These are phyloP conservation scores for Chaetoceros tenuissimus DNA, from an alignment of 108 stramenopile genomes.

Conservation along the genomic window DNA sequence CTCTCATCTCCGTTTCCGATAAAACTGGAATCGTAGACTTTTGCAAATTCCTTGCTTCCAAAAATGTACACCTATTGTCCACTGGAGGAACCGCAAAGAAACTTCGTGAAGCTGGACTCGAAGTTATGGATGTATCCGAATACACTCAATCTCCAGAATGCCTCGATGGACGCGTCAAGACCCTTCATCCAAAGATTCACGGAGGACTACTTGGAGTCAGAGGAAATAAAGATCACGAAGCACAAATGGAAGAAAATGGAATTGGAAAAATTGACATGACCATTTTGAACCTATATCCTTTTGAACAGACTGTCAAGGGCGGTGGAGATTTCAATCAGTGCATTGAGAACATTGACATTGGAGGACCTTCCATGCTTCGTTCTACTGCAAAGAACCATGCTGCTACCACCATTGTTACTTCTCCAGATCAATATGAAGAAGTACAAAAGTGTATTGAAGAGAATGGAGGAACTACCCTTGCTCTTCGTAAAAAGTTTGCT, in stretches of 20 bases:
- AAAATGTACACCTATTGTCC: constrained; percentile 88
- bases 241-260: constrained; percentile 81
- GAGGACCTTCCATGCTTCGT: constrained; percentile 98
- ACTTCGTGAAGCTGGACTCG: constrained; percentile 79
- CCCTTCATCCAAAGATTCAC: constrained; percentile 97
- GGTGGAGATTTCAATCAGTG: constrained; percentile 90
- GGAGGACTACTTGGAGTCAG: constrained; percentile 93
- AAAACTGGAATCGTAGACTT: constrained; percentile 94
- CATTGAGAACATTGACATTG: constrained; percentile 99
- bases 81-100: constrained; percentile 95
- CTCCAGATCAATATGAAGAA: constrained; percentile 81
- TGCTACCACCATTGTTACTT: constrained; percentile 89
- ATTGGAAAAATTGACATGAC: constrained; percentile 95
- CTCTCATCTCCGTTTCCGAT: constrained; percentile 94
- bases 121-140: constrained; percentile 84
- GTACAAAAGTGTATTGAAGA: constrained; percentile 66
- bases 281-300: constrained; percentile 96
- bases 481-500: constrained; percentile 73
- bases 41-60: constrained; percentile 61
- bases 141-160: constrained; percentile 93
- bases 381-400: constrained; percentile 97
- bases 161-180: constrained; percentile 98
- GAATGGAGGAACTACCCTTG: constrained; percentile 80
- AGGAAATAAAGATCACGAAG: constrained; percentile 87
- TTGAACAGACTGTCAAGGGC: constrained; percentile 86